Evolutionary conservation across 352 stramenopile species (phyloP), one percentile per base, ranked within the genome.

Genomic region (Aphanomyces cochlioides): DNA sequence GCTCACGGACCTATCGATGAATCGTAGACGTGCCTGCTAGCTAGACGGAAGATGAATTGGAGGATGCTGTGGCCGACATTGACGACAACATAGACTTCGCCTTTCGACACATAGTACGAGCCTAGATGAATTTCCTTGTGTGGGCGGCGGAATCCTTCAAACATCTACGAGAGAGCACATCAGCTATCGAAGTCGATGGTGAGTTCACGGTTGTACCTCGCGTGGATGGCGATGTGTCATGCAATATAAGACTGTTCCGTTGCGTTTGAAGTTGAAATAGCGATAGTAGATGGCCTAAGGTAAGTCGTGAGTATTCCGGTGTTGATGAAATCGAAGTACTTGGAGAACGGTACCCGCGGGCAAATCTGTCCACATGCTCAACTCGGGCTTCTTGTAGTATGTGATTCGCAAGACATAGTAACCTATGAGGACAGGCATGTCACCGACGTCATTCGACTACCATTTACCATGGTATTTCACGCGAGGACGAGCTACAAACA

Each of bases 341-440:
- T 88, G 83, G 10, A 93, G 75, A 72, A 93, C 90, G 70, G 85
- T 88, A 39, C 80, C 82, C 0, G 83, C 78, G 15, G 73, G 66
- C 21, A 90, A 81, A 12, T 93, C 85, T 37, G 75, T 87, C 84
- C 83, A 93, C 84, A 93, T 91, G 74, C 88, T 93, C 66, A 89
- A 74, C 75, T 93, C 84, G 12, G 85, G 84, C 72, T 89, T 91
- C 78, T 93, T 92, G 78, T 91, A 90, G 77, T 93, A 92, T 68
- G 77, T 84, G 13, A 89, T 79, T 56, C 82, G 82, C 57, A 92
- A 81, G 72, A 77, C 87, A 74, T 93, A 93, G 67, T 91, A 90
- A 37, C 85, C 63, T 66, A 19, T 1, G 17, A 21, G 39, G 34
- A 17, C 13, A 43, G 17, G 7, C 5, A 36, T 37, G 17, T 15